A percentile compares a stretch with the other conserved stretches of the same genome.
phyloP scores from a whole-genome alignment of 306 rosid species.

The Lotus japonicus region DNA sequence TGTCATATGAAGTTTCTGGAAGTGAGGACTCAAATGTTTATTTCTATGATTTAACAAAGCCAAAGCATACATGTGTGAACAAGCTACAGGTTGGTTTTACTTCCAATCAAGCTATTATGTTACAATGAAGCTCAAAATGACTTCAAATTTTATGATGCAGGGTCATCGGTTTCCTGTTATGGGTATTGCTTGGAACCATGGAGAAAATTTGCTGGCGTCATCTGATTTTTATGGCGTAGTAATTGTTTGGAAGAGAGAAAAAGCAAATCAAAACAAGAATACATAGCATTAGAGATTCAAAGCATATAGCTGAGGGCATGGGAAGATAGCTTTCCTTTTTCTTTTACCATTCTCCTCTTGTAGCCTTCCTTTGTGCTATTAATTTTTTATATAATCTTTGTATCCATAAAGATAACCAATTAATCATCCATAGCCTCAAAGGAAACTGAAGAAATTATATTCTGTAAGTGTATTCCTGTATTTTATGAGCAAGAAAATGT shows the following conservation, averaged over 20 bases:
- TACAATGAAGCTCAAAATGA: slow-evolving; percentile 19
- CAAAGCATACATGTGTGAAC: slow-evolving; percentile 91
- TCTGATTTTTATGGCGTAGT: slow-evolving; percentile 86
- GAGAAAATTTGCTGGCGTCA: slow-evolving; percentile 89
- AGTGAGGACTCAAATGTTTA: slow-evolving; percentile 98
- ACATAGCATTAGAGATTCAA: not conserved
- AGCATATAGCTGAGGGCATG: slow-evolving; percentile 11
- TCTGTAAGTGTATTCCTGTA: not conserved
- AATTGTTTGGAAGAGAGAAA: slow-evolving; percentile 95
- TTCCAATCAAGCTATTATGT: not conserved
- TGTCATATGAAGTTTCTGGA: slow-evolving; percentile 65
- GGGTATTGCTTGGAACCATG: slow-evolving; percentile 91
- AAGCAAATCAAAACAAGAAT: slow-evolving; percentile 39
- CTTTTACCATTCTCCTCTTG: slow-evolving; percentile 4
- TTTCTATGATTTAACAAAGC: slow-evolving; percentile 91
- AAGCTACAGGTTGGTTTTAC: slow-evolving; percentile 73
- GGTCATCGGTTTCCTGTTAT: slow-evolving; percentile 95
- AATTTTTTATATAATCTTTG: not conserved
- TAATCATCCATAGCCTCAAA: slow-evolving; percentile 4
- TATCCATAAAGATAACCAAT: not conserved
- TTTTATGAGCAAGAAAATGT: slow-evolving; percentile 10
- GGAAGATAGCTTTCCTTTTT: slow-evolving; percentile 15
- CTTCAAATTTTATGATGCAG: slow-evolving; percentile 38
- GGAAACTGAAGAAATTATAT: not conserved
- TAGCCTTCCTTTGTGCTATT: slow-evolving; percentile 19